Evolutionary conservation across 768 basidiomycete genomes (phyloP), one percentile per base, ranked within the genome.

Genomic region (Tulasnella sp.): DNA sequence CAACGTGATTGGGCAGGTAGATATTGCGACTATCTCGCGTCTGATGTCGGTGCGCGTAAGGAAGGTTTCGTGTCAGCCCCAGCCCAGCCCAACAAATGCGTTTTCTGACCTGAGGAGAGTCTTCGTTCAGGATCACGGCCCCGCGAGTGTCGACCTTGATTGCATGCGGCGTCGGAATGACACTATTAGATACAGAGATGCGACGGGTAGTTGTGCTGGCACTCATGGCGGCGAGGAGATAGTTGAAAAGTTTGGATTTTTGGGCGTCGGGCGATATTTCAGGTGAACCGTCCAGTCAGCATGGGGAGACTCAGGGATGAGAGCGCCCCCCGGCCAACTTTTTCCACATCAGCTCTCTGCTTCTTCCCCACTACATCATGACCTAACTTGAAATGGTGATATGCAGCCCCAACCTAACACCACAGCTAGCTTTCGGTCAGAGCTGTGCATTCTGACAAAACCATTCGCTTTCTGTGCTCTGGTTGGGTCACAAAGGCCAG

Each of bases 1-100:
- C 98, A 79, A 97, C 97, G 86, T 99, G 91, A 83, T 98, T 96
- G 75, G 98, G 98, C 42, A 99, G 88, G 85, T 99, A 99, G 82
- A 99, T 98, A 13, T 96, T 97, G 83, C 96, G 88, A 82, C 94
- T 96, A 84, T 98, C 96, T 80, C 95, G 87, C 57, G 94, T 95
- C 95, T 95, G 81, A 20, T 72, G 70, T 1, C 16, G 51, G 44
- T 10, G 55, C 29, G 23, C 55, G 40, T 35, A 2, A 11, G 39
- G 16, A 44, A 32, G n/a, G 39, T n/a, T n/a, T 35, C 35, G 35
- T 35, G n/a, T 23, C 32, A 18, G 39, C 13, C 6, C 23, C 77
- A n/a, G 39, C 51, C 40, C 40, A 26, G 18, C 6, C n/a, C 40
- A 39, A n/a, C n/a, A 57, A 44, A 44, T 44, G 35, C 77, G 15